Evolutionary conservation across 2,329 filamentous ascomycete genomes (phyloP).

Genomic region (Fusarium abutilonis): DNA sequence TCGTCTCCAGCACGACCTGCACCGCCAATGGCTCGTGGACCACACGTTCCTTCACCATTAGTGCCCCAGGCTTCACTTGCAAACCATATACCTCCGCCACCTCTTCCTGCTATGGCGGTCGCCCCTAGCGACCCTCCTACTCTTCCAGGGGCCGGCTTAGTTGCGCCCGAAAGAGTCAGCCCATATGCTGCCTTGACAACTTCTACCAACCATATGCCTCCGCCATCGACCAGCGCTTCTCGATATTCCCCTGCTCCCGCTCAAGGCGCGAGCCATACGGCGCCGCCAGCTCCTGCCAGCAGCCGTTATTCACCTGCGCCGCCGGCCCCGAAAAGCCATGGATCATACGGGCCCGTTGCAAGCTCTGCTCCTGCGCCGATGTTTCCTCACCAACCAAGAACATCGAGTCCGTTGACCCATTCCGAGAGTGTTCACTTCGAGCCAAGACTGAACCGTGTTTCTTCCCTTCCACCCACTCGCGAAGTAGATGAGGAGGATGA

Average conservation of each 20-base stretch:
- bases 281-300: constrained; percentile 53
- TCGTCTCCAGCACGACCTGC: constrained; percentile 55
- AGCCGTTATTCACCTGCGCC: constrained; percentile 66
- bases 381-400: constrained; percentile 69
- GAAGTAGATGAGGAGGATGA: constrained; percentile 70
- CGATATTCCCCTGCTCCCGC: constrained; percentile 71
- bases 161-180: constrained; percentile 62
- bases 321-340: constrained; percentile 53
- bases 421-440: constrained; percentile 70
- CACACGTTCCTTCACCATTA: constrained; percentile 44
- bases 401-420: constrained; percentile 72
- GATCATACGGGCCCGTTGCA: constrained; percentile 53
- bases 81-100: constrained; percentile 37
- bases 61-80: constrained; percentile 33
- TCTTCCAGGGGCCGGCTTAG: constrained; percentile 52
- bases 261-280: constrained; percentile 44
- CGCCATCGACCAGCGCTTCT: constrained; percentile 51
- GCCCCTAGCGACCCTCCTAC: constrained; percentile 21
- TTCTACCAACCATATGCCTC: constrained; percentile 47
- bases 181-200: constrained; percentile 63
- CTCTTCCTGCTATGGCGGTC: constrained; percentile 17
- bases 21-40: constrained; percentile 41
- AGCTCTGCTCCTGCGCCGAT: constrained; percentile 55
- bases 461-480: constrained; percentile 68
- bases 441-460: constrained; percentile 62